These are phyloP conservation scores for Trichoderma breve DNA, from an alignment of 2,329 filamentous ascomycete genomes.

Conservation along the genomic window DNA sequence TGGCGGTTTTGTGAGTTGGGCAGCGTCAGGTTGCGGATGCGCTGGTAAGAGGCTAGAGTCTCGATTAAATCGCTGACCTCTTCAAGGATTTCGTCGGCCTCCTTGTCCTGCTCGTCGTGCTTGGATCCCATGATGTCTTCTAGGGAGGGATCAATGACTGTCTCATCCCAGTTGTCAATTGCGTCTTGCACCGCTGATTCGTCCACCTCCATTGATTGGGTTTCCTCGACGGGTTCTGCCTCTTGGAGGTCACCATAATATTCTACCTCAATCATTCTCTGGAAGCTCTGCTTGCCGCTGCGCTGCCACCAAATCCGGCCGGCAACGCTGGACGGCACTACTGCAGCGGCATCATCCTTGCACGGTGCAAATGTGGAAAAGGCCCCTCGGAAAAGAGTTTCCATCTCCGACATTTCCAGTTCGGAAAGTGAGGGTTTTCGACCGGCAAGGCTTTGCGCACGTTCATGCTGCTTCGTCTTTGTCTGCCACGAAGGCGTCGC, in stretches of 20 bases:
- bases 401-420: conserved; percentile 64
- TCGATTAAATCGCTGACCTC: conserved; percentile 75
- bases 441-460: conserved; percentile 65
- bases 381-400: conserved; percentile 70
- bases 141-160: conserved; percentile 56
- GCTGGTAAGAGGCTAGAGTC: conserved; percentile 74
- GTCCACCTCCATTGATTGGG: conserved; percentile 44
- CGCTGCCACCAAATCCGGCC: conserved; percentile 76
- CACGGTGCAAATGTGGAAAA: conserved; percentile 79
- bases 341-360: conserved; percentile 68
- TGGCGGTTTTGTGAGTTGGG: conserved; percentile 62
- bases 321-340: conserved; percentile 65
- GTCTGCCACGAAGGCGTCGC: conserved; percentile 54
- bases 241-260: conserved; percentile 42
- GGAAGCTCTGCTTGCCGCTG: conserved; percentile 62
- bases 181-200: conserved; percentile 52
- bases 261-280: conserved; percentile 59
- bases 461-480: conserved; percentile 66
- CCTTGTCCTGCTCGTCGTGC: conserved; percentile 60
- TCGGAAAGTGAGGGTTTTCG: conserved; percentile 56
- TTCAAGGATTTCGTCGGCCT: conserved; percentile 66
- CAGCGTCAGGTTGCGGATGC: conserved; percentile 70
- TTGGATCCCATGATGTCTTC: conserved; percentile 52
- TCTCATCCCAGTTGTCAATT: conserved; percentile 59
- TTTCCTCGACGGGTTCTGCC: conserved; percentile 35